Base-by-base conservation (phyloP, 129 eudicot genomes). In the carrot (Daucus carota) region DNA sequence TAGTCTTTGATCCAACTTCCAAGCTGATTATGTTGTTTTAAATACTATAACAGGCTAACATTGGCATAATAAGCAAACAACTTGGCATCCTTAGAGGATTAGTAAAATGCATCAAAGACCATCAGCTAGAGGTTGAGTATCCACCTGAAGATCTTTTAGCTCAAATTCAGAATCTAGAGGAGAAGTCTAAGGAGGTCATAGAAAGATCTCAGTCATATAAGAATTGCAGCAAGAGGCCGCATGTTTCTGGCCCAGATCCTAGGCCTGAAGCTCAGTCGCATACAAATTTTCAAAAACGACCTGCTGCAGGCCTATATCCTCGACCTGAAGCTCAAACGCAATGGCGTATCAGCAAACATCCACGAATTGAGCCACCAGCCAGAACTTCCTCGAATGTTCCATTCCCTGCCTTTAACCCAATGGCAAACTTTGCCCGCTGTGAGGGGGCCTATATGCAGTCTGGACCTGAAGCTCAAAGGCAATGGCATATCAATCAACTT, bases 81-180 rank as follows among this genome's bases (percentile, higher is more conserved):
- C 40, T 40, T 32, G 3, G 16, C 8, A 32, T 73, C 32, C 79
- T 80, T 48, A 70, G 70, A 29, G 75, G 18, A 40, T 71, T 50
- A 7, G 7, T 50, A 22, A 74, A 80, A 44, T 74, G 83, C 79
- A 48, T 80, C n/a, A 29, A 43, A 36, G 63, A 41, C 32, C 44
- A 74, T 65, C 33, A 65, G 60, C 83, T 80, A 1, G 70, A 80
- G 44, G 42, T 38, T 52, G 57, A 72, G 18, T 75, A 33, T 67
- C 72, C 83, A 15, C 42, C 71, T 18, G 33, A 67, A 3, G 5
- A 70, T 10, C 71, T 80, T 10, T 11, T 18, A 13, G 22, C 26
- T 13, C 75, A 48, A 41, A 36, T 80, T 13, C 31, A 75, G 38
- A 52, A 50, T 46, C 46, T 80, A 36, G 62, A 75, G 17, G n/a